phyloP scores from a whole-genome alignment of 1,284 basidiomycete species.

The Cutaneotrichosporon sp. region DNA sequence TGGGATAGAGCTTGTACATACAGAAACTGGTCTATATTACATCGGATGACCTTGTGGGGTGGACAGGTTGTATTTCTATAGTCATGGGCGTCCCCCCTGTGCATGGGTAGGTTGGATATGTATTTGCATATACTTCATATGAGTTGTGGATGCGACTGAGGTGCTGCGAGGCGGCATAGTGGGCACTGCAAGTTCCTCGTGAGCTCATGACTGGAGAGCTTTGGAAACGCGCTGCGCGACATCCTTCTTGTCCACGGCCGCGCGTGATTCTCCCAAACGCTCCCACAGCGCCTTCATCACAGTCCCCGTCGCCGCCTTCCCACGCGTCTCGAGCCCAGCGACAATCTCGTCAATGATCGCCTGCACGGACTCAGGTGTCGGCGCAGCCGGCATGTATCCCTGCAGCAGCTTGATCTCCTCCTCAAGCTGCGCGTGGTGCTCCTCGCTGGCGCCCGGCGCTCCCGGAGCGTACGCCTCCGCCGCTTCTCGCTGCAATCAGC shows the following conservation, averaged over 20 bases:
- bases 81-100: too few relatives aligned
- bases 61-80: too few relatives aligned
- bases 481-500: conserved; percentile 26
- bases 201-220: conserved; percentile 36
- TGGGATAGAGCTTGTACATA: too few relatives aligned
- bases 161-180: too few relatives aligned
- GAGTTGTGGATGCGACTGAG: too few relatives aligned
- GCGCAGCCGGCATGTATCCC: conserved; percentile 35
- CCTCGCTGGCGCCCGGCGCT: conserved; percentile 31
- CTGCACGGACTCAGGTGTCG: conserved; percentile 31
- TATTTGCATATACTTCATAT: too few relatives aligned
- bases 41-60: too few relatives aligned
- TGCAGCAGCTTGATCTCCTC: conserved; percentile 34
- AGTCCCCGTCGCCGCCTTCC: conserved; percentile 26
- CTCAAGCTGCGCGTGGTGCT: conserved; percentile 30
- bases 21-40: too few relatives aligned
- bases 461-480: conserved; percentile 37
- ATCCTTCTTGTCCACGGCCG: conserved; percentile 42
- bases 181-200: too few relatives aligned
- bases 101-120: too few relatives aligned
- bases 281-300: conserved; percentile 43
- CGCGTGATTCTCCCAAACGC: conserved; percentile 37
- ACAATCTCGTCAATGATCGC: conserved; percentile 32
- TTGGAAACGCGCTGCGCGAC: conserved; percentile 38
- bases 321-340: conserved; percentile 20